A percentile compares a stretch with the other conserved stretches of the same genome.
phyloP scores from a whole-genome alignment of 2,329 filamentous ascomycete species.

The Aspergillus tanneri region DNA sequence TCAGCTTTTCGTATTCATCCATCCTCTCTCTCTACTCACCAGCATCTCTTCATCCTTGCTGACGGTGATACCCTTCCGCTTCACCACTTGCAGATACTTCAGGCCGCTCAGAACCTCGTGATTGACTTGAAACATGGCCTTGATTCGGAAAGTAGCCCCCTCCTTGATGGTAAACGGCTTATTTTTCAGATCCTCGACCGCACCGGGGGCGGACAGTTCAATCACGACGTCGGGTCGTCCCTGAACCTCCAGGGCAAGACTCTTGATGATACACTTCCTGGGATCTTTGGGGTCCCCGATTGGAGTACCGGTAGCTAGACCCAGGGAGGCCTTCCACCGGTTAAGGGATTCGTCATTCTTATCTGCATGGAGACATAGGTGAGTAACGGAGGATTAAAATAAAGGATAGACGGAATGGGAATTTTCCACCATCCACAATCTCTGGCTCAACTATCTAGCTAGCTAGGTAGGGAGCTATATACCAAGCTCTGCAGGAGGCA shows the following conservation, averaged over 20 bases:
- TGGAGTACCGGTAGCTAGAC: slow-evolving; percentile 69
- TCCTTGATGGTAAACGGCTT: slow-evolving; percentile 98
- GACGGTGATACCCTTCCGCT: slow-evolving; percentile 79
- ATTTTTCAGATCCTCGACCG: slow-evolving; percentile 75
- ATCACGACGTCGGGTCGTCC: slow-evolving; percentile 84
- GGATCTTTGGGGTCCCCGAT: slow-evolving; percentile 77
- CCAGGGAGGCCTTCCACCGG: slow-evolving; percentile 96
- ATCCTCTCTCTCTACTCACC: slow-evolving; percentile 55
- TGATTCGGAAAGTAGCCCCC: slow-evolving; percentile 90
- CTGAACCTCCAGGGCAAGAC: slow-evolving; percentile 80
- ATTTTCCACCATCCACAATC: too few species aligned
- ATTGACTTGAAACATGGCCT: slow-evolving; percentile 90
- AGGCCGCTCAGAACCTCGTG: slow-evolving; percentile 92
- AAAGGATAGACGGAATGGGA: too few species aligned
- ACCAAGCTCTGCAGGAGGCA: not conserved
- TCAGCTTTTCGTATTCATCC: too few species aligned
- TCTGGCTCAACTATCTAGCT: too few species aligned
- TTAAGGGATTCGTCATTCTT: slow-evolving; percentile 87
- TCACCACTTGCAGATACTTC: slow-evolving; percentile 93
- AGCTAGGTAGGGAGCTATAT: not conserved
- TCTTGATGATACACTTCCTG: slow-evolving; percentile 88
- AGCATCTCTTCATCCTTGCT: slow-evolving; percentile 99
- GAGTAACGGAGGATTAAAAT: not conserved
- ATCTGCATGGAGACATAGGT: slow-evolving; percentile 47
- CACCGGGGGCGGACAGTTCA: slow-evolving; percentile 73